Base-by-base conservation (phyloP, 345 rosid species). In the Brassica carinata region DNA sequence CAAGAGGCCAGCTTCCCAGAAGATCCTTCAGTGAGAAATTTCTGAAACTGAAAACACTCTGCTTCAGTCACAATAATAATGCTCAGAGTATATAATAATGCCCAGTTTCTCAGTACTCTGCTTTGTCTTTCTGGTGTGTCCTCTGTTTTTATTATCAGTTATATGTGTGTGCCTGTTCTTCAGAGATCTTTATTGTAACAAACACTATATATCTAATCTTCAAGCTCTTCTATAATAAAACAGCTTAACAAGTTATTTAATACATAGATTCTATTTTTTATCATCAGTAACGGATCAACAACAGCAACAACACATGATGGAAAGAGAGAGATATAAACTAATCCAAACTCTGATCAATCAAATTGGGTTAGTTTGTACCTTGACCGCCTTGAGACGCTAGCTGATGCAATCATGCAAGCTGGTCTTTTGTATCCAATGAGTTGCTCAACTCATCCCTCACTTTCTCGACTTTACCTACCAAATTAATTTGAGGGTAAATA, bases 1-100 rank as follows among this genome's bases (percentile, higher is more conserved):
- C 2, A 82, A 86, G 1, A 87, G 94, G 84, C 94, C 91, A 17
- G 87, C 94, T 34, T 88, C 90, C 83, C 64, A 74, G 63, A 91
- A 92, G 86, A 87, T 92, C 33, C 64, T 85, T 43, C 77, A 71
- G 74, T 81, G 38, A 81, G 72, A 57, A 53, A 40, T 15, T 9
- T 62, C 71, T 67, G 2, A 8, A 65, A 40, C 1, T 14, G 27
- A 40, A 30, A 58, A 15, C 27, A 59, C 29, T 69, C 17, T 34
- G 75, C 18, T 74, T 80, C 61, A 31, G 79, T 70, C 61, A 74
- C 61, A 51, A 1, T 26, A 43, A 69, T 75, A 75, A 69, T 80
- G 9, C 4, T 34, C 8, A 63, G 75, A 80, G 71, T 69, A 36
- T 74, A 80, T 74, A 74, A 75, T 38, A 2, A 38, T 38, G 43